Base-by-base conservation (phyloP, 2,329 filamentous ascomycete species). In the Neofusicoccum sp. region DNA sequence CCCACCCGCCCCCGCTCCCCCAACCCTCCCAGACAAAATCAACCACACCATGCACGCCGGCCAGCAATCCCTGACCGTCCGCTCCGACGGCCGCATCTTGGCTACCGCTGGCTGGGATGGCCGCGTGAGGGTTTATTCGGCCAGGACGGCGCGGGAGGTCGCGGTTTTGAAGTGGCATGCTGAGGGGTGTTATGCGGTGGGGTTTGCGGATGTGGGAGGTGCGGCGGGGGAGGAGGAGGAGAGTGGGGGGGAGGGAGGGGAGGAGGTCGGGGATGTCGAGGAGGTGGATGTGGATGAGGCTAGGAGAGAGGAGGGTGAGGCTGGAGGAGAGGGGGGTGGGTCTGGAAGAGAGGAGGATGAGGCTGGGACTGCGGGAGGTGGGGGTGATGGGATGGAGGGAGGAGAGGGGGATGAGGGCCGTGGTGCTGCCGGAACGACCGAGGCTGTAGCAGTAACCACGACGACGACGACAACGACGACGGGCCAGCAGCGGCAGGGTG, bases 131-230 rank as follows among this genome's bases (percentile, higher is more conserved):
- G 86, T 98, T 1, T 99, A 98, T 73, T 89, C 89, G 3, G 77
- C 83, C 48, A 91, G 89, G 74, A 89, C 86, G 0, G 82, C 98
- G 80, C 90, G 88, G 69, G 93, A 98, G 74, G 75, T 98, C 9
- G 95, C 93, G 0, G 91, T 97, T 59, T 78, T 98, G 64, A 96
- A 96, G 75, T 98, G 93, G 93, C 95, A 98, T 75, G 87, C 89
- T 66, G 88, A 90, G 33, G 93, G 93, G 1, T 93, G 91, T 65
- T 97, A 95, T 76, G 85, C 90, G 3, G 83, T 90, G 16, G 87
- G 86, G 0, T 96, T 98, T 77, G 87, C 82, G 0, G 67, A 76
- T 2, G 66, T 84, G 38, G 28, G 54, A 14, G n/a, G n/a, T 8
- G 36, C 16, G 14, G 62, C 5, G 26, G 40, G 51, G 24, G 47